Evolutionary conservation across 768 basidiomycete genomes (phyloP).

Genomic region (Psilocybe azurescens): DNA sequence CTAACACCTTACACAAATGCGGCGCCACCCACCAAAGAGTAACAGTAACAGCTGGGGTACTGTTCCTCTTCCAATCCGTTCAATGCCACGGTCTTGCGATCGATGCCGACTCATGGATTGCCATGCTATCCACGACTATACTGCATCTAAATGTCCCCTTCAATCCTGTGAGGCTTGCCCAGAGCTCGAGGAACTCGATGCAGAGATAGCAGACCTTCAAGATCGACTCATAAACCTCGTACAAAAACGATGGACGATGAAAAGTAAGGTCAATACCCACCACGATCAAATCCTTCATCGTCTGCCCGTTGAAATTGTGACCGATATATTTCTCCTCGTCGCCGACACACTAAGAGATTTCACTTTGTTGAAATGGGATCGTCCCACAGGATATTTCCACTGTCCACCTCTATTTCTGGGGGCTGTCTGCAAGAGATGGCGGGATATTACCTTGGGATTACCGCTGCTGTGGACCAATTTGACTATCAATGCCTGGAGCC

Average conservation of each 20-base stretch:
- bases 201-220: not conserved
- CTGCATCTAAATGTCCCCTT: not conserved
- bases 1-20: no score
- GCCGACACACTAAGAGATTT: not conserved
- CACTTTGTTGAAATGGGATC: not conserved
- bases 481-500: not conserved
- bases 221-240: not conserved
- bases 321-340: not conserved
- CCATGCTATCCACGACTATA: not conserved
- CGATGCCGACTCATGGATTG: not conserved
- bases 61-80: not conserved
- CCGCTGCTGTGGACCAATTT: conserved; percentile 1
- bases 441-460: not conserved
- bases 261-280: not conserved
- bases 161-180: not conserved
- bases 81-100: not conserved
- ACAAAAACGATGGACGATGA: not conserved
- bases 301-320: not conserved
- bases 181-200: not conserved
- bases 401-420: not conserved
- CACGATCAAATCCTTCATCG: not conserved
- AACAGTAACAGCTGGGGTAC: no score
- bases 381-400: not conserved
- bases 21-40: no score
- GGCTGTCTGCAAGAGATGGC: conserved; percentile 3